Conservation (phyloP, 2,329 filamentous ascomycete species). For the Aureobasidium melanogenum region DNA sequence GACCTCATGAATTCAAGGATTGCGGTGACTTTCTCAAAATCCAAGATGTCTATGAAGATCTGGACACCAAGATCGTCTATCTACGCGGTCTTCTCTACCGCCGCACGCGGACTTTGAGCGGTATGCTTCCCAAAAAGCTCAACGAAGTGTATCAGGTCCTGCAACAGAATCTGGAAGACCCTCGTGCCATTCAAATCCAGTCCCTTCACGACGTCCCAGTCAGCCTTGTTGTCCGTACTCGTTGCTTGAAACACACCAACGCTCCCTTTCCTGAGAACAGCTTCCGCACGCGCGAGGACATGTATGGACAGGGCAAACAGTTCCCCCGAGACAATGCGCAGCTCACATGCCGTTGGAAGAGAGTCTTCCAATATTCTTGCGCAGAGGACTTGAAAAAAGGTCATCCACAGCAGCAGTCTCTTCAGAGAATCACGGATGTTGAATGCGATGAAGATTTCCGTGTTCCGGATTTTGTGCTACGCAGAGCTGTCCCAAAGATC, state of each 20-base stretch:
- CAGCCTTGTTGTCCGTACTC: neutral
- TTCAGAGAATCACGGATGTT: neutral
- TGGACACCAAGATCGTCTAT: constrained; percentile 16
- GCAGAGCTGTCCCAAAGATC: neutral
- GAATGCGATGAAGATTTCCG: constrained; percentile 1
- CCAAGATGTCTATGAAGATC: constrained; percentile 25
- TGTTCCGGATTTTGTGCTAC: neutral
- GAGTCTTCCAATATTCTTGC: constrained; percentile 23
- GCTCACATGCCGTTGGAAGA: constrained; percentile 48
- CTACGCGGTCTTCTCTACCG: constrained; percentile 33
- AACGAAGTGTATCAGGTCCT: constrained; percentile 40
- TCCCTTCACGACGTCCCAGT: constrained; percentile 16
- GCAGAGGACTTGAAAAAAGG: neutral
- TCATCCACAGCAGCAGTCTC: neutral
- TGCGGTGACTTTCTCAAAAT: constrained; percentile 33
- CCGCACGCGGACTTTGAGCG: constrained; percentile 25
- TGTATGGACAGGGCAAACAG: constrained; percentile 3
- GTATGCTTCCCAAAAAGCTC: constrained; percentile 27
- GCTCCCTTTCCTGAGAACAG: constrained; percentile 31
- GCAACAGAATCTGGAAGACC: constrained; percentile 24
- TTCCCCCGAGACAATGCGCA: constrained; percentile 24
- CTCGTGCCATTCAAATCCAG: neutral
- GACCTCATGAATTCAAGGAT: neutral
- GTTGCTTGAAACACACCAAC: constrained; percentile 45
- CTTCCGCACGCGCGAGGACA: constrained; percentile 2